Conservation (phyloP, 2,329 filamentous ascomycete species). For the Colletotrichum lupini region DNA sequence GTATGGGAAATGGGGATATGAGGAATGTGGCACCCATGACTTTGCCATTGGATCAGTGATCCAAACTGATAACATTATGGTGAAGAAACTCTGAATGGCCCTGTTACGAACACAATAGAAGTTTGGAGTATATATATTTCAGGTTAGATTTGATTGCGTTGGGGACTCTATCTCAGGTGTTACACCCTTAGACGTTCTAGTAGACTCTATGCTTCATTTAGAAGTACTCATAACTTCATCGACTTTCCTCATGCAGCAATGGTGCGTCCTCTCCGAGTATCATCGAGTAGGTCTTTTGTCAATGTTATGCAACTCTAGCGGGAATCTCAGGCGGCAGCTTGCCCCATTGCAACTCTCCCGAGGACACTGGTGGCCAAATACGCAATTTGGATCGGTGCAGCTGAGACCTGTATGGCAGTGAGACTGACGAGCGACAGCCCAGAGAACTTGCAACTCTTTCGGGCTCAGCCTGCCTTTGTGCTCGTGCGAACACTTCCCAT, state of each 20-base stretch:
- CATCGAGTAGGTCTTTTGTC: conserved; percentile 18
- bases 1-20: conserved; percentile 55
- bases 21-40: conserved; percentile 51
- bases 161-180: no score
- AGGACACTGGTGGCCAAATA: conserved; percentile 39
- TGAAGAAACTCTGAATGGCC: conserved; percentile 42
- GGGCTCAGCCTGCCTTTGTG: conserved; percentile 40
- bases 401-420: conserved; percentile 41
- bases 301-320: conserved; percentile 36
- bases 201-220: no score
- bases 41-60: conserved; percentile 53
- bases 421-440: conserved; percentile 43
- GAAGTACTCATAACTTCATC: no score
- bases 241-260: no score
- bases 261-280: no score
- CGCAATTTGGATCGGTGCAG: conserved; percentile 41
- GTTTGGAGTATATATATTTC: no score
- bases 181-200: no score
- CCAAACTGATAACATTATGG: conserved; percentile 56
- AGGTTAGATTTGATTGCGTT: no score
- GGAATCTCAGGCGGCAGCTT: conserved; percentile 35
- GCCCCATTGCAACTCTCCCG: conserved; percentile 26
- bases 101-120: no score
- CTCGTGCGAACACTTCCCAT: conserved; percentile 40
- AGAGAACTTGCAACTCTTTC: conserved; percentile 41